Evolutionary conservation across 192 early-diverging fungal species (phyloP).

Genomic region (Diversispora eburnea): DNA sequence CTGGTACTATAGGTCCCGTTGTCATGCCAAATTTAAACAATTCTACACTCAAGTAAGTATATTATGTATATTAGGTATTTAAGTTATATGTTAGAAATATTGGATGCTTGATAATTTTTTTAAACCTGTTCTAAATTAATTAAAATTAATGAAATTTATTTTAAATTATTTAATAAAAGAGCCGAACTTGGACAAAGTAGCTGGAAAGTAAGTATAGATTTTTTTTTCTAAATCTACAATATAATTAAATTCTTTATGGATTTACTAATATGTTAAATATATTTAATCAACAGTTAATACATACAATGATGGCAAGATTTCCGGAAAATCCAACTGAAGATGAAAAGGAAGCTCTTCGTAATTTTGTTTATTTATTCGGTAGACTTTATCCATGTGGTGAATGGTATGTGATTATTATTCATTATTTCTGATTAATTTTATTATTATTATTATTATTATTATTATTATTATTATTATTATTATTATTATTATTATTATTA

Average conservation of each 20-base stretch:
- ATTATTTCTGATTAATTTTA: background rate
- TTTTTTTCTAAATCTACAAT: background rate
- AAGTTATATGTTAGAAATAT: background rate
- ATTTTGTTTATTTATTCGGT: slow-evolving; percentile 80
- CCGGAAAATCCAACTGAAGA: slow-evolving; percentile 72
- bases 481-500: background rate
- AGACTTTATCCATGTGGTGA: slow-evolving; percentile 95
- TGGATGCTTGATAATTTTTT: background rate
- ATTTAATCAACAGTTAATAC: slow-evolving; percentile 56
- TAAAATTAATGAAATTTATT: background rate
- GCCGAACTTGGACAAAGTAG: slow-evolving; percentile 85
- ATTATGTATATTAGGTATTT: background rate
- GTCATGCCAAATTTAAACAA: slow-evolving; percentile 48
- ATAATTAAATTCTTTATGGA: background rate
- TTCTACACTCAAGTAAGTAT: slow-evolving; percentile 42
- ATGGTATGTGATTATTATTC: slow-evolving; percentile 53
- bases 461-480: background rate
- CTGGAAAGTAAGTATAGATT: slow-evolving; percentile 57
- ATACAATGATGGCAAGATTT: slow-evolving; percentile 89
- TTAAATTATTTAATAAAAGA: slow-evolving; percentile 38
- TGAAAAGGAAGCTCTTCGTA: slow-evolving; percentile 70
- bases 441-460: background rate
- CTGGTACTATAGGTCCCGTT: slow-evolving; percentile 25
- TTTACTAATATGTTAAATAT: background rate
- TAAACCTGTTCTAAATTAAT: background rate